Evolutionary conservation across 2,329 filamentous ascomycete species (phyloP).

Genomic region (Pseudocercospora macadamiae): DNA sequence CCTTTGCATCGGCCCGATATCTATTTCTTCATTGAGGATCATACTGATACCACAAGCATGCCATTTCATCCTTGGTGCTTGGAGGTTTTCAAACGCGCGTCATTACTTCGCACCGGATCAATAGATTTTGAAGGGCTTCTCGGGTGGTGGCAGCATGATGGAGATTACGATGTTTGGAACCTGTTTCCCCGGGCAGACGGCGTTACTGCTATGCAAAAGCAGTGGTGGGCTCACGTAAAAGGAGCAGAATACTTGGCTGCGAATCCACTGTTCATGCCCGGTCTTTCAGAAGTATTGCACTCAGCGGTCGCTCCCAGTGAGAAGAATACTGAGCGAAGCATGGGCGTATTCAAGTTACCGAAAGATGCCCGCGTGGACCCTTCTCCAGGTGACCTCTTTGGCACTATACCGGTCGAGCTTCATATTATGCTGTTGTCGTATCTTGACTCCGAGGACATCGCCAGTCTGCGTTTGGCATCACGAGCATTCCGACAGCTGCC

Average conservation of each 20-base stretch:
- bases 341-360: slow-evolving; percentile 3
- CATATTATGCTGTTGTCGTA: slow-evolving; percentile 8
- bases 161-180: not conserved
- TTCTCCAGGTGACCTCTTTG: slow-evolving; percentile 12
- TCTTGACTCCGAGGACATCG: slow-evolving; percentile 10
- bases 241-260: slow-evolving; percentile 15
- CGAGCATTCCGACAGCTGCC: slow-evolving; percentile 23
- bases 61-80: slow-evolving; percentile 26
- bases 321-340: no score
- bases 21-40: not conserved
- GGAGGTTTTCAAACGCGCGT: slow-evolving; percentile 19
- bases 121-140: slow-evolving; percentile 10
- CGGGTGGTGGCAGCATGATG: slow-evolving; percentile 12
- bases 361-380: not conserved
- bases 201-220: not conserved
- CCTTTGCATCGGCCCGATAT: not conserved
- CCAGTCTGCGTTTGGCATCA: slow-evolving; percentile 14
- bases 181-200: slow-evolving; percentile 1
- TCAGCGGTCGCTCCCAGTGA: not conserved
- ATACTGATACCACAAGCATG: slow-evolving; percentile 3
- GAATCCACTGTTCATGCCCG: slow-evolving; percentile 15
- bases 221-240: slow-evolving; percentile 17
- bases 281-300: not conserved
- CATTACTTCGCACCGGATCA: not conserved
- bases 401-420: slow-evolving; percentile 10